phyloP scores from a whole-genome alignment of 2,329 filamentous ascomycete genomes.

The Verticillium isaacii region DNA sequence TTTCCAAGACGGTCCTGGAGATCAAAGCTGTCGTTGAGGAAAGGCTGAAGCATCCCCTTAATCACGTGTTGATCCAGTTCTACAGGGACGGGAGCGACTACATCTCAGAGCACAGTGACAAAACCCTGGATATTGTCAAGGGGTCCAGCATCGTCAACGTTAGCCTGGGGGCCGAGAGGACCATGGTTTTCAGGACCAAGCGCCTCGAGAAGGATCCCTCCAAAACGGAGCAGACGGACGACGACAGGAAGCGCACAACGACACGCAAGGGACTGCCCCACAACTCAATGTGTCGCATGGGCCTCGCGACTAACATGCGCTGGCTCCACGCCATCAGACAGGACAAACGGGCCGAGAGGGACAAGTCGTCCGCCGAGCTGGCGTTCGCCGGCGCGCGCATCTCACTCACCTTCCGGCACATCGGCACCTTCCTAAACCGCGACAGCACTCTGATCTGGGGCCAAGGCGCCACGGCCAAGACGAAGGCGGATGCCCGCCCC shows the following conservation, averaged over 20 bases:
- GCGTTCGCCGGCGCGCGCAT: slow-evolving; percentile 75
- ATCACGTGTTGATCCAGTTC: slow-evolving; percentile 88
- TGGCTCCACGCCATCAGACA: slow-evolving; percentile 92
- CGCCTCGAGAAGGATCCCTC: slow-evolving; percentile 43
- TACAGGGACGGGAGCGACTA: slow-evolving; percentile 88
- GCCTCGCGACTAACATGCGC: slow-evolving; percentile 71
- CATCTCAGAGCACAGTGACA: slow-evolving; percentile 96
- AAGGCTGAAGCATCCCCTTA: slow-evolving; percentile 72
- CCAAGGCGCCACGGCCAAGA: slow-evolving; percentile 76
- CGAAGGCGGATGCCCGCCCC: slow-evolving; percentile 48
- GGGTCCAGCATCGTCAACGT: slow-evolving; percentile 86
- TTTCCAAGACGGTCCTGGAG: slow-evolving; percentile 65
- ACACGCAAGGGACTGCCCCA: slow-evolving; percentile 75
- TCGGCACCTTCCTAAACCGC: slow-evolving; percentile 75
- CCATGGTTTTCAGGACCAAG: slow-evolving; percentile 86
- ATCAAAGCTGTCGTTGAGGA: slow-evolving; percentile 68
- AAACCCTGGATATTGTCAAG: slow-evolving; percentile 83
- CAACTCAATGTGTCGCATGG: slow-evolving; percentile 83
- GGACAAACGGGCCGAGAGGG: slow-evolving; percentile 67
- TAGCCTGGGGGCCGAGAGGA: slow-evolving; percentile 85
- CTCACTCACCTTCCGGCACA: slow-evolving; percentile 84
- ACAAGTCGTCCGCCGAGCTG: slow-evolving; percentile 66
- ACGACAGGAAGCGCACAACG: slow-evolving; percentile 42
- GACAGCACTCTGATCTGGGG: slow-evolving; percentile 76
- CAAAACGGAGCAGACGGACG: slow-evolving; percentile 5